Conservation (phyloP, 2,329 filamentous ascomycete species). For the Lasiodiplodia hormozganensis region DNA sequence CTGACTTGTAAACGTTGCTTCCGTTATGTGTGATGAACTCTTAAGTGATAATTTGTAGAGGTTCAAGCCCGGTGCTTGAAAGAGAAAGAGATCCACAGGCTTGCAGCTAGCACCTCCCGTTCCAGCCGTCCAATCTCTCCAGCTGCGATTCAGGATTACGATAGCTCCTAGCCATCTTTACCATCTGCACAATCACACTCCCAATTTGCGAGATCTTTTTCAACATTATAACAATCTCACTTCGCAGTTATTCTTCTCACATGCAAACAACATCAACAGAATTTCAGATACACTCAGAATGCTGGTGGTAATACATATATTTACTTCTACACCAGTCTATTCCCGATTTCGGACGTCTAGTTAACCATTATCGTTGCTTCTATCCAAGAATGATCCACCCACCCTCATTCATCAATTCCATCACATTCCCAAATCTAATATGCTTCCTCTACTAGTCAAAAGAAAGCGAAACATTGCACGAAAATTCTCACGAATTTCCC, state of each 20-base stretch:
- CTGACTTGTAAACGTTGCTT: not conserved
- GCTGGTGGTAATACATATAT: constrained; percentile 5
- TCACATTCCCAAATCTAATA: no score
- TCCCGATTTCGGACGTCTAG: not conserved
- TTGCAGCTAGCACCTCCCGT: no score
- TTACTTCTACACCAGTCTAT: not conserved
- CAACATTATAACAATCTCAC: not conserved
- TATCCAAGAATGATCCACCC: not conserved
- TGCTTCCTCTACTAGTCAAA: not conserved
- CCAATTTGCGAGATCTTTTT: no score
- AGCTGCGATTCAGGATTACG: no score
- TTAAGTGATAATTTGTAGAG: no score
- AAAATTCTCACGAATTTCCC: not conserved
- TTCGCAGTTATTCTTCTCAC: not conserved
- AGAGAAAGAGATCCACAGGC: no score
- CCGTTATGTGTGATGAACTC: not conserved
- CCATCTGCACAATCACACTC: no score
- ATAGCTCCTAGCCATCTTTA: no score
- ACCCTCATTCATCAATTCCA: not conserved
- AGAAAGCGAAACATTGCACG: not conserved
- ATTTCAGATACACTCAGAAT: not conserved
- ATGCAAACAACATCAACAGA: not conserved
- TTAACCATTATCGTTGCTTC: not conserved
- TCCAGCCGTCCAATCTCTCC: no score
- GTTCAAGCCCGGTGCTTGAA: no score